A percentile compares a stretch with the other conserved stretches of the same genome.
These are phyloP conservation scores for Irineochytrium annulatum DNA, from an alignment of 192 early-diverging fungal species.

Conservation along the genomic window DNA sequence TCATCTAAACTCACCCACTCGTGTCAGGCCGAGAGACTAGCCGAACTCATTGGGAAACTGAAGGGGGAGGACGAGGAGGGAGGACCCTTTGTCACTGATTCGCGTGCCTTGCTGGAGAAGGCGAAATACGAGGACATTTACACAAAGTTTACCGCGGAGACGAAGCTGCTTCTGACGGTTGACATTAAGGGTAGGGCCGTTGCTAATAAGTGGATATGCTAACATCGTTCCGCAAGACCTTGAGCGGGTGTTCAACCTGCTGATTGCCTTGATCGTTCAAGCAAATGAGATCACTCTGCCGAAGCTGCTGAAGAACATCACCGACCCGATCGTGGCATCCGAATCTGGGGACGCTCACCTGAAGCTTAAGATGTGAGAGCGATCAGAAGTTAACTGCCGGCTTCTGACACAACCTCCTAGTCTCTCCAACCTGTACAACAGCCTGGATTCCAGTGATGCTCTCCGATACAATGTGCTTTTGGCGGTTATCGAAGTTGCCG, in stretches of 20 bases:
- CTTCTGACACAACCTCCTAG: too few species aligned
- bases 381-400: neutral
- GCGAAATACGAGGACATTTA: conserved; percentile 59
- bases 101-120: conserved; percentile 49
- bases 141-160: conserved; percentile 52
- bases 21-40: conserved; percentile 64
- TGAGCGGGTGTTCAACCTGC: conserved; percentile 65
- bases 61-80: conserved; percentile 47
- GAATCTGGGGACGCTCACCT: conserved; percentile 42
- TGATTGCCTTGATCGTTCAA: conserved; percentile 57
- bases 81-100: conserved; percentile 38
- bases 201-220: neutral
- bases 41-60: conserved; percentile 58
- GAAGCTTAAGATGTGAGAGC: conserved; percentile 59
- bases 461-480: conserved; percentile 66
- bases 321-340: conserved; percentile 39
- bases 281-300: conserved; percentile 42
- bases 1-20: neutral
- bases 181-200: conserved; percentile 51
- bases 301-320: conserved; percentile 41
- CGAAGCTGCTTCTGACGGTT: conserved; percentile 49
- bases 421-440: conserved; percentile 82
- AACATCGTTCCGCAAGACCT: conserved; percentile 40
- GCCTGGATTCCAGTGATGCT: conserved; percentile 50
- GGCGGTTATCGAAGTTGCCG: conserved; percentile 71